These are phyloP conservation scores for Chrysoporthe austroafricana DNA, from an alignment of 2,329 filamentous ascomycete species.

Conservation along the genomic window DNA sequence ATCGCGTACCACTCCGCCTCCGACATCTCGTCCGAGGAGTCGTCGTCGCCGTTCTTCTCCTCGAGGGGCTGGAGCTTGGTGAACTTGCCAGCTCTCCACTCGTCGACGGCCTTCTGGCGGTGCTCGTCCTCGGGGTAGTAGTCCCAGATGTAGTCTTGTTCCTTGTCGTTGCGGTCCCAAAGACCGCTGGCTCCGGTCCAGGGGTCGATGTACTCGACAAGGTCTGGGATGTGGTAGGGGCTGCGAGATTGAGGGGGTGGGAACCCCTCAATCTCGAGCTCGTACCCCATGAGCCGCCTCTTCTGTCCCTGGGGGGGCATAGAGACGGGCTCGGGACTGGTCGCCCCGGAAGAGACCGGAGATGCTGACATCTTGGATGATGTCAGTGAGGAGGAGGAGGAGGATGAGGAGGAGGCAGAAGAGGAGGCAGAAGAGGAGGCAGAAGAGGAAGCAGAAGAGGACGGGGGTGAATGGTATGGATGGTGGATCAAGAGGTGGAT, in stretches of 20 bases:
- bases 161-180: constrained; percentile 12
- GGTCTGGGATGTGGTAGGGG: background rate
- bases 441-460: no score
- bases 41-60: background rate
- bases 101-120: background rate
- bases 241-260: background rate
- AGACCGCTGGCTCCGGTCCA: background rate
- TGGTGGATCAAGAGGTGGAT: no score
- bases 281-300: background rate
- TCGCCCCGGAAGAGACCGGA: no score
- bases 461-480: no score
- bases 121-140: background rate
- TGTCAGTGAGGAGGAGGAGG: no score
- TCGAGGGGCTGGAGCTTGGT: background rate
- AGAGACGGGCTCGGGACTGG: no score
- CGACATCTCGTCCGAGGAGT: background rate
- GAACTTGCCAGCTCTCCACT: constrained; percentile 2
- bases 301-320: background rate
- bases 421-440: no score
- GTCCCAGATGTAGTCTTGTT: background rate
- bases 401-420: no score
- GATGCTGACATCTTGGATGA: no score
- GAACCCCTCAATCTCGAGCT: background rate
- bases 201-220: background rate
- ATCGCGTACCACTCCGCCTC: background rate